Base-by-base conservation (phyloP, 164 flowering plant species). In the Berberis vulgaris region DNA sequence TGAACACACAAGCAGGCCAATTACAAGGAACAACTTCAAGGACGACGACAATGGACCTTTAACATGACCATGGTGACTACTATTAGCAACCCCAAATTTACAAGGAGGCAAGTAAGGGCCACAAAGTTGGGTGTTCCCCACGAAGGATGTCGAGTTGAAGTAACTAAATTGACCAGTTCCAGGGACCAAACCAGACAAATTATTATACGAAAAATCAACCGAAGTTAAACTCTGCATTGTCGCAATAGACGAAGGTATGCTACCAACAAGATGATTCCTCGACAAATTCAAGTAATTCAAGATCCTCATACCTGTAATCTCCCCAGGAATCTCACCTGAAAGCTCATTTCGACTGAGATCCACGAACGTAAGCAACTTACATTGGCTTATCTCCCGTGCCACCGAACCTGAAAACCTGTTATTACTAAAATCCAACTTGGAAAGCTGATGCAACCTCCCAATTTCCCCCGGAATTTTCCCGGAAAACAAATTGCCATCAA, bases 81-180 rank as follows among this genome's bases (percentile, higher is more conserved):
- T 78, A 73, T 74, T 71, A 8, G 72, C 77, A 64, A 70, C 75
- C 57, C 90, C 95, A 62, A 62, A 76, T 57, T 83, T 85, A 69
- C 99, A 94, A 43, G 94, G 90, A 2, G 92, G 89, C 72, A 91
- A 67, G 66, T 85, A 89, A 0, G 94, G 93, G 4, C 99, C 99
- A 60, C 99, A 94, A 38, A 94, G 93, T 1, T 74, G 78, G n/a
- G 96, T 87, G 64, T 95, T 95, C 2, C 99, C 99, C 54, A 84
- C 57, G 69, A 95, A 95, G 0, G 96, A 89, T 1, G 96, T 87
- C 65, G 80, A 79, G 62, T 95, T 95, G 80, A 95, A 91, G 85
- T 86, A 91, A 74, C 94, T 88, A 69, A 95, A 95, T 76, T 95
- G 97, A 61, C 99, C 97, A 45, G 89, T 80, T 0, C 82, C 92